These are phyloP conservation scores for Pseudognaphalium luteoalbum DNA, from an alignment of 129 eudicot species.

Conservation along the genomic window DNA sequence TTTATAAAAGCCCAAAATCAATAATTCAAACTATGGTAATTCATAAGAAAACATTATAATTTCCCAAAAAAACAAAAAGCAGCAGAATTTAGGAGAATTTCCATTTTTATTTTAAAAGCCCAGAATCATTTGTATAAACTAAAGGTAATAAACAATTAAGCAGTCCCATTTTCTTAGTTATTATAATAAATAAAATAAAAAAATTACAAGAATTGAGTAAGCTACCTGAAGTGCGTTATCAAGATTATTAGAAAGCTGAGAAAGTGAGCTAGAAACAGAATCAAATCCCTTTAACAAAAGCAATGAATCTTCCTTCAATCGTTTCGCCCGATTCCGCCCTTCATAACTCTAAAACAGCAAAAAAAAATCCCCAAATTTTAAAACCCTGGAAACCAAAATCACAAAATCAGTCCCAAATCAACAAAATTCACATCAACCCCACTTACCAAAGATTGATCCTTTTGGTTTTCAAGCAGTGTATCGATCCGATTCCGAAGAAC, in stretches of 20 bases:
- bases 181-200: neutral
- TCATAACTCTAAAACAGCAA: slow-evolving; percentile 47
- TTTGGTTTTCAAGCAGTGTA: slow-evolving; percentile 56
- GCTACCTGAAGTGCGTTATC: slow-evolving; percentile 84
- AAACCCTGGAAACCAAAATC: slow-evolving; percentile 7
- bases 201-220: neutral
- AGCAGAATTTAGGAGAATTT: slow-evolving; percentile 1
- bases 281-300: slow-evolving; percentile 87
- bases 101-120: neutral
- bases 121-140: neutral
- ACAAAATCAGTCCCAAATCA: neutral
- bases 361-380: slow-evolving; percentile 11
- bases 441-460: slow-evolving; percentile 34
- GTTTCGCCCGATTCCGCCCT: slow-evolving; percentile 34
- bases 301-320: slow-evolving; percentile 78
- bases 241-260: slow-evolving; percentile 65
- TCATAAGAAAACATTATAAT: neutral
- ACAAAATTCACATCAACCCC: neutral
- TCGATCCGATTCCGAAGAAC: slow-evolving; percentile 67
- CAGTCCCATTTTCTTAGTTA: neutral
- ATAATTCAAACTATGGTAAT: neutral
- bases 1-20: neutral
- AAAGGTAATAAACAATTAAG: neutral
- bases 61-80: neutral
- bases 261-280: slow-evolving; percentile 68